Percentiles rank a stretch among this genome's conserved stretches.
Evolutionary conservation across 371 early-diverging fungal genomes (phyloP).

Genomic region (Circinella umbellata): DNA sequence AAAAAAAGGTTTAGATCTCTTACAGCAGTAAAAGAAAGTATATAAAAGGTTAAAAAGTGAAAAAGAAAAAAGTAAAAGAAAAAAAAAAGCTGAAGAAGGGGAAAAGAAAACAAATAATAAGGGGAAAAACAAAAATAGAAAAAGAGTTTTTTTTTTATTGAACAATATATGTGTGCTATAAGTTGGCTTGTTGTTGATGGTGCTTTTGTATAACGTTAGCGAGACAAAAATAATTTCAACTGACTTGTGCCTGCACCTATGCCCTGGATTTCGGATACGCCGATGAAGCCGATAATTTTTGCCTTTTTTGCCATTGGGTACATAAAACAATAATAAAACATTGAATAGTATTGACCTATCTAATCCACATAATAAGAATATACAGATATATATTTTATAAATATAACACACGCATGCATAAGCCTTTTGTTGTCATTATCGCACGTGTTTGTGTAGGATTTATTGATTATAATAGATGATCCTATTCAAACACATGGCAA

Average conservation of each 20-base stretch:
- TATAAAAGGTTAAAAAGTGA: too few relatives aligned
- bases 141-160: background rate
- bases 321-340: too few relatives aligned
- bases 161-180: too few relatives aligned
- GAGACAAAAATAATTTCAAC: too few relatives aligned
- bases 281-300: background rate
- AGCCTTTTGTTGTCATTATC: background rate
- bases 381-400: too few relatives aligned
- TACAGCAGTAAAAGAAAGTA: background rate
- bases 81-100: background rate
- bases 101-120: background rate
- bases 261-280: constrained; percentile 6
- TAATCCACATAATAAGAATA: too few relatives aligned
- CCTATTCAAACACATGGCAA: constrained; percentile 1
- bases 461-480: too few relatives aligned
- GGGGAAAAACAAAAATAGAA: background rate
- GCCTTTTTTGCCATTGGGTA: background rate
- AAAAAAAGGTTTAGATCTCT: background rate
- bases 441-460: background rate
- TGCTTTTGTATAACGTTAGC: background rate
- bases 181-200: background rate
- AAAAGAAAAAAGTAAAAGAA: background rate
- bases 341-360: too few relatives aligned
- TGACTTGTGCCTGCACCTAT: too few relatives aligned
- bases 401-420: background rate